A percentile compares a stretch with the other conserved stretches of the same genome.
Conservation (phyloP, 352 stramenopile species). For the Phytopythium kandeliae region DNA sequence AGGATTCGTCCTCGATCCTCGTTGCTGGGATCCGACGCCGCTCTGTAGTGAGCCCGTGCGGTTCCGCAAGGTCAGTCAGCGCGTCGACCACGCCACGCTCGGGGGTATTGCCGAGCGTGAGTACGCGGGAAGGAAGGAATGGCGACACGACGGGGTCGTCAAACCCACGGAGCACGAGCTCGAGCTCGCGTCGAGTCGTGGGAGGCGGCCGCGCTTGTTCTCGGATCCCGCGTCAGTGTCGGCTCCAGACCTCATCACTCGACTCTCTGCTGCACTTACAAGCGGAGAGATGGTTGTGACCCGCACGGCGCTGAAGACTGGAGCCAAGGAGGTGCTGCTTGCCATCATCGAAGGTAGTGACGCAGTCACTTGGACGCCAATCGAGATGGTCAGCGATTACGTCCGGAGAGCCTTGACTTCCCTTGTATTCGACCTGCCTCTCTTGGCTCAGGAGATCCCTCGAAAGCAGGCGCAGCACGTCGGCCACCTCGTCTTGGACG, state of each 20-base stretch:
- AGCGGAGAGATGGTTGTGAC: slow-evolving; percentile 16
- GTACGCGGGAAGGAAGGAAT: slow-evolving; percentile 42
- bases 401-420: slow-evolving; percentile 14
- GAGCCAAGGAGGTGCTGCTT: slow-evolving; percentile 26
- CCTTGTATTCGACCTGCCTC: slow-evolving; percentile 5
- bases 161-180: slow-evolving; percentile 36
- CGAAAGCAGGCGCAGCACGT: slow-evolving; percentile 39
- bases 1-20: slow-evolving; percentile 52
- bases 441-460: slow-evolving; percentile 8
- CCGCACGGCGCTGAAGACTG: slow-evolving; percentile 34
- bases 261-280: slow-evolving; percentile 23
- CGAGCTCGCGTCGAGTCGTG: slow-evolving; percentile 11
- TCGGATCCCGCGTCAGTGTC: slow-evolving; percentile 17
- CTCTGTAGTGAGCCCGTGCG: slow-evolving; percentile 45
- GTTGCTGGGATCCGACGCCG: slow-evolving; percentile 51
- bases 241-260: slow-evolving; percentile 17
- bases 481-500: slow-evolving; percentile 56
- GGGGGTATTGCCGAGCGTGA: slow-evolving; percentile 21
- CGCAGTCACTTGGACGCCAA: too few species aligned
- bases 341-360: slow-evolving; percentile 3
- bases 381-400: slow-evolving; percentile 10
- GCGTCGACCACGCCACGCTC: slow-evolving; percentile 6
- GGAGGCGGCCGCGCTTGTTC: slow-evolving; percentile 28
- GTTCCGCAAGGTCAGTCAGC: slow-evolving; percentile 29
- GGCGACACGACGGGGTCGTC: slow-evolving; percentile 38